Percentiles rank a stretch among this genome's conserved stretches.
phyloP scores from a whole-genome alignment of 306 rosid species.

The Trifolium fragiferum region DNA sequence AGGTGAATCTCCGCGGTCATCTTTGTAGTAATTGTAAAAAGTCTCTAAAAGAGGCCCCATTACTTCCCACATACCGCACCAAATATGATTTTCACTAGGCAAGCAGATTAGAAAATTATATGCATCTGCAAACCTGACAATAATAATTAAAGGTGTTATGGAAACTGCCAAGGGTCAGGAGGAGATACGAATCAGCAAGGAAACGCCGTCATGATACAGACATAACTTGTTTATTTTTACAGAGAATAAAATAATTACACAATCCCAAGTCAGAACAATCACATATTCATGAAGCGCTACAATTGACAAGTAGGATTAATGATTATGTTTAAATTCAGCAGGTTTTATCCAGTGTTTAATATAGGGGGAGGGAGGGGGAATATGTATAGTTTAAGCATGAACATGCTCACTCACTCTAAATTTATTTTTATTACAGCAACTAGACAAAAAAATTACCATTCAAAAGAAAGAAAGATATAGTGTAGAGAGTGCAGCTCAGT shows the following conservation, averaged over 20 bases:
- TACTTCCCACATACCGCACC: constrained; percentile 91
- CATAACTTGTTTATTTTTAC: background rate
- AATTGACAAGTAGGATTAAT: background rate
- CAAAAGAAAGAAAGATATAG: background rate
- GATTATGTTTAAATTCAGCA: constrained; percentile 1
- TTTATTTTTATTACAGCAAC: constrained; percentile 23
- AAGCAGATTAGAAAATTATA: constrained; percentile 68
- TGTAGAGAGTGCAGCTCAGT: constrained; percentile 1
- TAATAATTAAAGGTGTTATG: constrained; percentile 30
- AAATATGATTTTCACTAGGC: constrained; percentile 75
- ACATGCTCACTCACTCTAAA: background rate
- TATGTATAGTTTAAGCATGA: background rate
- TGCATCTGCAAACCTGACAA: constrained; percentile 86
- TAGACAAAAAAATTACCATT: background rate
- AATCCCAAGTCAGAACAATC: constrained; percentile 5
- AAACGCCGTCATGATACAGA: background rate
- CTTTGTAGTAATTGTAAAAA: constrained; percentile 85
- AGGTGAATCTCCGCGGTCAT: constrained; percentile 75
- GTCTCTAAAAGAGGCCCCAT: constrained; percentile 97
- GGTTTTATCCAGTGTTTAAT: background rate
- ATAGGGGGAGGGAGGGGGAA: constrained; percentile 3
- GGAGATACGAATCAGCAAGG: constrained; percentile 11
- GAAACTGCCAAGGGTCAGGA: constrained; percentile 14
- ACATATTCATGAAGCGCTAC: constrained; percentile 24
- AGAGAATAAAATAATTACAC: background rate